Percentiles rank a stretch among this genome's conserved stretches.
phyloP scores from a whole-genome alignment of 2,329 filamentous ascomycete genomes.

The Penicillium sp. region DNA sequence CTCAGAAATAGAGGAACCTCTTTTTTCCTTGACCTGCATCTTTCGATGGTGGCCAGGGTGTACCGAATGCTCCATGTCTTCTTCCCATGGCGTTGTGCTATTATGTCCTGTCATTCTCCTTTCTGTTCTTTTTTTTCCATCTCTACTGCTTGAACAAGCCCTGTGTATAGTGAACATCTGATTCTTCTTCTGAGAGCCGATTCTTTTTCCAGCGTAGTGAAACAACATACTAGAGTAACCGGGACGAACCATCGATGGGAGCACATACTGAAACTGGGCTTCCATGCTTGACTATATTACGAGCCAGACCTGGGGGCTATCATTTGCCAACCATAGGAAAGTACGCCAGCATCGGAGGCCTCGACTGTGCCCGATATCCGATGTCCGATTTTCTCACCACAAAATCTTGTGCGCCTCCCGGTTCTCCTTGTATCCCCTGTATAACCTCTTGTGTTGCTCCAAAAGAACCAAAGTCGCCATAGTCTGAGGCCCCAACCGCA shows the following conservation, averaged over 20 bases:
- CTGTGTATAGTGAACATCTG: constrained; percentile 33
- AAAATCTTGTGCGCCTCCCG: background rate
- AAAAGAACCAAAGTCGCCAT: constrained; percentile 83
- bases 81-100: constrained; percentile 37
- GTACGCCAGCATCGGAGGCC: too few species aligned
- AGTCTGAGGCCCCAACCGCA: constrained; percentile 64
- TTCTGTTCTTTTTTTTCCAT: constrained; percentile 24
- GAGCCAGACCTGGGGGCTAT: too few species aligned
- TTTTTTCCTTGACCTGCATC: constrained; percentile 17
- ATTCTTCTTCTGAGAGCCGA: constrained; percentile 16
- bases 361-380: background rate
- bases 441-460: constrained; percentile 79
- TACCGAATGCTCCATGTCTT: constrained; percentile 27
- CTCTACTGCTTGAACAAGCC: constrained; percentile 23
- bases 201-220: background rate
- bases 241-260: too few species aligned
- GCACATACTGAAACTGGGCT: too few species aligned
- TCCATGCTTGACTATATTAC: too few species aligned
- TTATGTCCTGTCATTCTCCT: constrained; percentile 26
- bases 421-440: background rate
- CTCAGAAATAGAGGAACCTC: constrained; percentile 11
- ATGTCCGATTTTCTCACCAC: background rate
- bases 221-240: background rate
- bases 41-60: constrained; percentile 21
- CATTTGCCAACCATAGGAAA: too few species aligned